Percentiles rank a stretch among this genome's conserved stretches.
These are phyloP conservation scores for Hypoxylon sp. DNA, from an alignment of 2,329 filamentous ascomycete genomes.

Conservation along the genomic window DNA sequence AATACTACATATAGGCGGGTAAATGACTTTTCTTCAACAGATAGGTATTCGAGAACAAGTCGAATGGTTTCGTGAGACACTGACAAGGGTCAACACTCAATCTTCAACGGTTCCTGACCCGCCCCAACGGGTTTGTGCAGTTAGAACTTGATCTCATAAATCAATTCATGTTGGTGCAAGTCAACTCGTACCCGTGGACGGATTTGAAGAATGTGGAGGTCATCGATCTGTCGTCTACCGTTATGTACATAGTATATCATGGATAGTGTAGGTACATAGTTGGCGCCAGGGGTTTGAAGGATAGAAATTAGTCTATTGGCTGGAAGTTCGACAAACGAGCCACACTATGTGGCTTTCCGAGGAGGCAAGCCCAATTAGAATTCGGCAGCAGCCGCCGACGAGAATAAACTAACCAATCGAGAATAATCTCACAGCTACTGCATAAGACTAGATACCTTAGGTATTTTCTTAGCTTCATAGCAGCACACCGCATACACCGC, in stretches of 20 bases:
- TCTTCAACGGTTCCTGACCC: constrained; percentile 26
- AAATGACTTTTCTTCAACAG: constrained; percentile 26
- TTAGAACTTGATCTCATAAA: constrained; percentile 22
- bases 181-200: constrained; percentile 3
- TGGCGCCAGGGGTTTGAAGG: constrained; percentile 27
- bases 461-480: background rate
- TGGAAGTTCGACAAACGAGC: constrained; percentile 21
- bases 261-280: constrained; percentile 9
- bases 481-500: constrained; percentile 12
- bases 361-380: constrained; percentile 48
- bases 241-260: background rate
- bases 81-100: constrained; percentile 18
- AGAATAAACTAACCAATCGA: constrained; percentile 37
- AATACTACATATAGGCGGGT: background rate
- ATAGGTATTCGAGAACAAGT: constrained; percentile 20
- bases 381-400: constrained; percentile 44
- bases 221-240: constrained; percentile 14
- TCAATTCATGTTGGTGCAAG: constrained; percentile 20
- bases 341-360: constrained; percentile 40
- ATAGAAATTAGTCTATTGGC: constrained; percentile 31
- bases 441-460: no score
- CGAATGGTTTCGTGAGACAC: background rate
- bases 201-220: constrained; percentile 16
- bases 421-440: constrained; percentile 30
- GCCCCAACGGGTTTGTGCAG: constrained; percentile 9